Percentiles rank a stretch among this genome's conserved stretches.
Evolutionary conservation across 2,329 filamentous ascomycete genomes (phyloP).

Genomic region (Cryphonectria japonica): DNA sequence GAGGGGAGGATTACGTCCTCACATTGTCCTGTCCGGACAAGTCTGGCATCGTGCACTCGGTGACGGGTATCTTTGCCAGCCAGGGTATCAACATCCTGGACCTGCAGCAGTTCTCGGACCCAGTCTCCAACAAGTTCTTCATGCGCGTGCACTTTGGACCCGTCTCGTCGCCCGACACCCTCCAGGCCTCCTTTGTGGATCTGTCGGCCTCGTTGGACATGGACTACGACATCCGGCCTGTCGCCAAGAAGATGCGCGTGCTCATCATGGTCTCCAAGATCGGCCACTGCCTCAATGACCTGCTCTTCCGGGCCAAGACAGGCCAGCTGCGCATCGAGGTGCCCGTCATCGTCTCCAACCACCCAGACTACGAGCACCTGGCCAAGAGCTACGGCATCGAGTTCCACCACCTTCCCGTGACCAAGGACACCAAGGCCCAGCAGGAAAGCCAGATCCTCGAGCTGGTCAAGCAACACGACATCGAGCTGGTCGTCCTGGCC

Average conservation of each 20-base stretch:
- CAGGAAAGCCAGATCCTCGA: conserved; percentile 75
- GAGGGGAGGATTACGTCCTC: conserved; percentile 65
- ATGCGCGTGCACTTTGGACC: conserved; percentile 86
- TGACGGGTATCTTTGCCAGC: conserved; percentile 75
- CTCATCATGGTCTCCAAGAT: conserved; percentile 92
- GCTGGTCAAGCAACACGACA: conserved; percentile 67
- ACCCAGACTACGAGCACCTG: conserved; percentile 71
- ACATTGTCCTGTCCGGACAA: conserved; percentile 85
- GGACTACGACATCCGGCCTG: conserved; percentile 72
- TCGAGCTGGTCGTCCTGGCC: conserved; percentile 80
- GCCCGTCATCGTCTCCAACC: conserved; percentile 81
- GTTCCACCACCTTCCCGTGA: conserved; percentile 82
- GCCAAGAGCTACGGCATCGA: conserved; percentile 75
- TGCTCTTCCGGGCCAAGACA: conserved; percentile 78
- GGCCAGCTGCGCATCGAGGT: conserved; percentile 76
- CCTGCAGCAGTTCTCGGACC: conserved; percentile 82
- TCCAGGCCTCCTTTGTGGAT: conserved; percentile 59
- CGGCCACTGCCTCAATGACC: conserved; percentile 82
- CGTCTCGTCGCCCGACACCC: conserved; percentile 53
- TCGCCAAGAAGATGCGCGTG: conserved; percentile 71
- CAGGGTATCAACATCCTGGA: conserved; percentile 81
- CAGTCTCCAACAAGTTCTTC: conserved; percentile 76
- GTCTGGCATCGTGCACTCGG: conserved; percentile 82
- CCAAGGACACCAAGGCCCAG: conserved; percentile 73
- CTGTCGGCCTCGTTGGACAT: conserved; percentile 68